A percentile compares a stretch with the other conserved stretches of the same genome.
phyloP scores from a whole-genome alignment of 2,329 filamentous ascomycete species.

The Ciborinia camelliae region DNA sequence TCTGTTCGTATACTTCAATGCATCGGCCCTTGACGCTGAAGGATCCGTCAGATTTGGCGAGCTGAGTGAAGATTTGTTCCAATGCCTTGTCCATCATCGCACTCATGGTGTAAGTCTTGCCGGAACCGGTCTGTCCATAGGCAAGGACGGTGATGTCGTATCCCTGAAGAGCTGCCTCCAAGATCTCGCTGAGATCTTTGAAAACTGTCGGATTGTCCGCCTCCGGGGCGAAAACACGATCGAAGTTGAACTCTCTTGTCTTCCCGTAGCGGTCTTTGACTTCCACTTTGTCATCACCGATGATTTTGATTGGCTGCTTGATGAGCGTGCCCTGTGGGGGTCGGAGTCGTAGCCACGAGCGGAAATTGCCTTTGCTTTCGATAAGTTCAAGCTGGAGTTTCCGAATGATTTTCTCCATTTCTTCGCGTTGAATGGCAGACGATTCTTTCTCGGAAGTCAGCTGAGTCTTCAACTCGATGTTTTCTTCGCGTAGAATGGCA shows the following conservation, averaged over 20 bases:
- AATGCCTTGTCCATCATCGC: conserved; percentile 93
- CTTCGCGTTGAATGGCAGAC: background rate
- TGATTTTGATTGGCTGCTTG: background rate
- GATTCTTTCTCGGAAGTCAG: background rate
- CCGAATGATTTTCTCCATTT: background rate
- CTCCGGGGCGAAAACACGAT: conserved; percentile 80
- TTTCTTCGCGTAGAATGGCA: too few species aligned
- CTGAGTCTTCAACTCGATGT: too few species aligned
- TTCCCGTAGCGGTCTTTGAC: conserved; percentile 46
- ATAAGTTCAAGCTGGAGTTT: background rate
- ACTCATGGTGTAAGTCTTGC: conserved; percentile 97
- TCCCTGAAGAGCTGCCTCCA: conserved; percentile 92
- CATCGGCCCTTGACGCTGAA: conserved; percentile 95
- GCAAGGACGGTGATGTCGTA: conserved; percentile 99
- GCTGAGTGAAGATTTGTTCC: conserved; percentile 81
- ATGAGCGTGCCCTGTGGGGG: background rate
- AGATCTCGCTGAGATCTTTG: conserved; percentile 91
- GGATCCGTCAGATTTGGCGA: conserved; percentile 87
- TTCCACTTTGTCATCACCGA: background rate
- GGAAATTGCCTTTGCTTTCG: conserved; percentile 1
- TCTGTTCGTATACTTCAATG: conserved; percentile 97
- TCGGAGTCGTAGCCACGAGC: background rate
- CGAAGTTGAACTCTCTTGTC: conserved; percentile 83
- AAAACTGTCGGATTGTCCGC: conserved; percentile 84
- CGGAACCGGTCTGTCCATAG: conserved; percentile 95